Evolutionary conservation across 1,284 basidiomycete genomes (phyloP).

Genomic region (Cryptococcus hybrid): DNA sequence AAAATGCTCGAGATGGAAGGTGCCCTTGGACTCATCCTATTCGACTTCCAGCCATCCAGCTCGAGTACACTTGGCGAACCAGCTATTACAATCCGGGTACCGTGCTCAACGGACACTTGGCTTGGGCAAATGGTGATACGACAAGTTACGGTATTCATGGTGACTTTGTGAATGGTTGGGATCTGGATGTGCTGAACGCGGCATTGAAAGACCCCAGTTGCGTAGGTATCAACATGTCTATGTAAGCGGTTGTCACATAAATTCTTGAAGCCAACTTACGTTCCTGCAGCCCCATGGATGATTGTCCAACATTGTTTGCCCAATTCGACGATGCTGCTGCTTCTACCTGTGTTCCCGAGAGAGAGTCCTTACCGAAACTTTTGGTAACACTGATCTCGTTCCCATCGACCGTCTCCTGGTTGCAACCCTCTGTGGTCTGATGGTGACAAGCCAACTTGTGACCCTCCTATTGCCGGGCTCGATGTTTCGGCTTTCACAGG

Average conservation of each 20-base stretch:
- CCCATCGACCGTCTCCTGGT: slow-evolving; percentile 20
- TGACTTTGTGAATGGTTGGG: slow-evolving; percentile 36
- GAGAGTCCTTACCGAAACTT: slow-evolving; percentile 20
- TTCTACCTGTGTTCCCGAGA: slow-evolving; percentile 20
- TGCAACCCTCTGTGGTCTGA: slow-evolving; percentile 25
- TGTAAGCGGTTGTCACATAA: not conserved
- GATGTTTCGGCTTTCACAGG: slow-evolving; percentile 18
- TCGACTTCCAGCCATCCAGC: slow-evolving; percentile 27
- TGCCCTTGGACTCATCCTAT: slow-evolving; percentile 37
- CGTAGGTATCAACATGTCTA: slow-evolving; percentile 5
- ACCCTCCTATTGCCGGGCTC: slow-evolving; percentile 12
- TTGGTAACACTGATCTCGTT: slow-evolving; percentile 21
- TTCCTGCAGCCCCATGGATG: not conserved
- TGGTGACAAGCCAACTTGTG: slow-evolving; percentile 23
- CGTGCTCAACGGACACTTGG: slow-evolving; percentile 25
- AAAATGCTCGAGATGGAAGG: slow-evolving; percentile 4
- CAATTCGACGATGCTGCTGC: slow-evolving; percentile 17
- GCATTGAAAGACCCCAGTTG: slow-evolving; percentile 28
- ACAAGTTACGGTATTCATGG: slow-evolving; percentile 37
- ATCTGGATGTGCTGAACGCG: slow-evolving; percentile 19
- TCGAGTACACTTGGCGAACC: slow-evolving; percentile 29
- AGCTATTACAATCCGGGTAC: slow-evolving; percentile 12
- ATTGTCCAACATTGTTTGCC: not conserved
- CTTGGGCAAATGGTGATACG: slow-evolving; percentile 43
- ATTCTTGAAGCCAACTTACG: not conserved